These are phyloP conservation scores for Cladosporium austrohemisphaericum DNA, from an alignment of 2,329 filamentous ascomycete genomes.

Conservation along the genomic window DNA sequence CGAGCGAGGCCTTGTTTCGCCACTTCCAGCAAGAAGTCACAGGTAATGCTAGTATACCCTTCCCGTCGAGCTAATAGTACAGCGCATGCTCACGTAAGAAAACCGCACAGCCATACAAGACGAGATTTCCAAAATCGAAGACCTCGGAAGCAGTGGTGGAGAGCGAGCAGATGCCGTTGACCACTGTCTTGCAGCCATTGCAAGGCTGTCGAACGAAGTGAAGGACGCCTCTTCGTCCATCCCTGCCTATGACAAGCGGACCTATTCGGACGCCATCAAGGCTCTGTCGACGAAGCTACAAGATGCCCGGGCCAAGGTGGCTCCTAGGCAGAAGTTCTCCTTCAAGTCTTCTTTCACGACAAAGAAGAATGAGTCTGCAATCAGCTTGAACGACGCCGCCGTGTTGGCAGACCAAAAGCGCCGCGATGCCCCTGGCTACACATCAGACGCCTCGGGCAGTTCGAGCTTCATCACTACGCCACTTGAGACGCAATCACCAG, in stretches of 20 bases:
- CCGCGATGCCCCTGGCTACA: conserved; percentile 39
- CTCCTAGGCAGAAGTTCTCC: conserved; percentile 75
- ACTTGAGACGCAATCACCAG: conserved; percentile 22
- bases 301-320: conserved; percentile 62
- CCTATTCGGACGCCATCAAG: conserved; percentile 82
- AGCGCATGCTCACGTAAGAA: not conserved
- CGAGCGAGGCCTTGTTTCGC: conserved; percentile 78
- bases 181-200: conserved; percentile 73
- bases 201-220: conserved; percentile 76
- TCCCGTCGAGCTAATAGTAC: conserved; percentile 5
- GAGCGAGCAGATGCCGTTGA: conserved; percentile 80
- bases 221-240: conserved; percentile 78
- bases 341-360: conserved; percentile 57
- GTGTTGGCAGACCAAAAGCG: conserved; percentile 48
- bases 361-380: conserved; percentile 39
- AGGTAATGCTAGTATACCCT: conserved; percentile 45
- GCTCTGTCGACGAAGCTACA: conserved; percentile 73
- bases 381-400: conserved; percentile 55
- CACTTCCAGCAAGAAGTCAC: conserved; percentile 75
- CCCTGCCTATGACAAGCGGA: conserved; percentile 83
- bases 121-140: conserved; percentile 65
- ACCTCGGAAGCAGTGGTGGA: conserved; percentile 60
- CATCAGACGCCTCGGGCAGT: conserved; percentile 34
- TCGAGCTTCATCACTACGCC: conserved; percentile 43
- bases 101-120: conserved; percentile 65